Base-by-base conservation (phyloP, 225 moss, liverwort and hornwort species). In the Physcomitrium patens region DNA sequence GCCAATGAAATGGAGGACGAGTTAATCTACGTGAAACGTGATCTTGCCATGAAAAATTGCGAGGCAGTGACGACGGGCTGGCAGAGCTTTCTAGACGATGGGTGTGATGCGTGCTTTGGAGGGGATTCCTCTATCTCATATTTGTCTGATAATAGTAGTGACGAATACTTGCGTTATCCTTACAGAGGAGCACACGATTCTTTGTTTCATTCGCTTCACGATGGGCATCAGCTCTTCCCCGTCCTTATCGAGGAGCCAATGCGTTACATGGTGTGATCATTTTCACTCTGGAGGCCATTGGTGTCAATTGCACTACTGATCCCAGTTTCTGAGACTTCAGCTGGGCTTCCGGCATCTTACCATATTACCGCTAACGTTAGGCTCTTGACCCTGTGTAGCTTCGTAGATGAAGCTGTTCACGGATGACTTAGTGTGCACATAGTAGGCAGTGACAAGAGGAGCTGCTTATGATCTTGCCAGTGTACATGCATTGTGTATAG, bases 1-100 rank as follows among this genome's bases (percentile, higher is more conserved):
- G 84, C 79, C 17, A 81, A 75, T 9, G 79, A 84, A 1, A 79
- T 81, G 86, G 83, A 80, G 57, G 59, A 81, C 3, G 81, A 79
- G 69, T 68, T 87, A 5, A 57, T 73, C 20, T 69, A 78, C 11
- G 84, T 83, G 62, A 84, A 69, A 76, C 87, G 78, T 0, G 81
- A 87, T 73, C 87, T 81, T 8, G 73, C 76, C 4, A 52, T 72
- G 55, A 47, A 74, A 27, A 77, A 4, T 37, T 37, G 31, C 31
- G 31, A 37, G 7, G 31, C 31, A 4, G 5, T 62, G n/a, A 45
- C 59, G 12, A 26, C 58, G 1, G 22, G 45, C 0, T 83, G 75
- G 86, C 77, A 77, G 0, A 65, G 31, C 47, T 78, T 68, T 28
- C 85, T 82, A 7, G 78, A 80, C 52, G 80, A 80, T 19, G 86